Percentiles rank a stretch among this genome's conserved stretches.
phyloP scores from a whole-genome alignment of 306 rosid species.

The Delonix regia region DNA sequence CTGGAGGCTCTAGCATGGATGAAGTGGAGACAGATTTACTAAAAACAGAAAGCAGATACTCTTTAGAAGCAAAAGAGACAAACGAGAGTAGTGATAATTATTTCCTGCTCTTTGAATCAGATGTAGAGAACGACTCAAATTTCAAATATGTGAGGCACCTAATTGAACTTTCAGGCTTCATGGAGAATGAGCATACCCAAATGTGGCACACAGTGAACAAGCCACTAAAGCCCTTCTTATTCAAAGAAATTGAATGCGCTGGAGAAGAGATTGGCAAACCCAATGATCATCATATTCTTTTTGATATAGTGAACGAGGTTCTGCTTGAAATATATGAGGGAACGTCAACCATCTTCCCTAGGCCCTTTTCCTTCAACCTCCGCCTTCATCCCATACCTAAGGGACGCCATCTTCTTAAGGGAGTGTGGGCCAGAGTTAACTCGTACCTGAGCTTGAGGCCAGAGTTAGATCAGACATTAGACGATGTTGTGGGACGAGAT shows the following conservation, averaged over 20 bases:
- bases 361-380: slow-evolving; percentile 50
- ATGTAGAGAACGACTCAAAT: slow-evolving; percentile 40
- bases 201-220: slow-evolving; percentile 53
- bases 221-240: slow-evolving; percentile 56
- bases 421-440: slow-evolving; percentile 53
- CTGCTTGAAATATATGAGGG: slow-evolving; percentile 57
- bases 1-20: slow-evolving; percentile 22
- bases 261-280: slow-evolving; percentile 31
- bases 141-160: slow-evolving; percentile 62
- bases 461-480: slow-evolving; percentile 75
- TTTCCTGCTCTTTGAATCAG: slow-evolving; percentile 27
- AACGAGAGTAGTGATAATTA: slow-evolving; percentile 24
- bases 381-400: slow-evolving; percentile 53
- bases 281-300: slow-evolving; percentile 62
- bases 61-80: slow-evolving; percentile 30
- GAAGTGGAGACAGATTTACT: slow-evolving; percentile 36
- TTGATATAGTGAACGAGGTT: slow-evolving; percentile 67
- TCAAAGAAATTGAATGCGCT: slow-evolving; percentile 49
- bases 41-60: slow-evolving; percentile 24
- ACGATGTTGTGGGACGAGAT: slow-evolving; percentile 74
- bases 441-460: slow-evolving; percentile 64
- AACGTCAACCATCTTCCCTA: slow-evolving; percentile 67
- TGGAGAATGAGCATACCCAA: slow-evolving; percentile 47
- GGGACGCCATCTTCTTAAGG: slow-evolving; percentile 60
- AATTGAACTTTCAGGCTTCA: slow-evolving; percentile 69